Conservation (phyloP, 176 grass and related monocot species). For the Oryza glumipatula region DNA sequence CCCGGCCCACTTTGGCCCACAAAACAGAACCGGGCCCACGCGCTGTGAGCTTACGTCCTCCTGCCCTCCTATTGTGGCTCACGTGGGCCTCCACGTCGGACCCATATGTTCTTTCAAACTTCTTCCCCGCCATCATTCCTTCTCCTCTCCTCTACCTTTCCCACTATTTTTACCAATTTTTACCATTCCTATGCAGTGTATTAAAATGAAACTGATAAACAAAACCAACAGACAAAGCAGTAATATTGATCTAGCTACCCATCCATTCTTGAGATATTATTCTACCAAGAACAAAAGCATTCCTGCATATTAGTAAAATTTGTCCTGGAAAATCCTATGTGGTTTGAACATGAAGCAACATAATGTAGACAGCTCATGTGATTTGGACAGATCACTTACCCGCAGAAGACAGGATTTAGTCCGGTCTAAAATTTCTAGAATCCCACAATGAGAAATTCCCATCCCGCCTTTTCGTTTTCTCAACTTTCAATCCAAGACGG, state of each 20-base stretch:
- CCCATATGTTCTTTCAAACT: conserved; percentile 14
- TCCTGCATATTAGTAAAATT: background rate
- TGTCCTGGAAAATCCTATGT: background rate
- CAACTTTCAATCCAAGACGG: conserved; percentile 10
- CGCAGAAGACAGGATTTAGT: background rate
- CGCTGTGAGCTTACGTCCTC: conserved; percentile 38
- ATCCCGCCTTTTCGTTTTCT: conserved; percentile 17
- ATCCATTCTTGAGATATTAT: background rate
- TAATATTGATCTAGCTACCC: background rate
- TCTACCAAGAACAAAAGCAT: conserved; percentile 10
- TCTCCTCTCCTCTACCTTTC: background rate
- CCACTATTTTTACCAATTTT: background rate
- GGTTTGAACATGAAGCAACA: conserved; percentile 7
- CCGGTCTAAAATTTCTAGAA: conserved; percentile 36
- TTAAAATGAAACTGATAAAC: too few species aligned
- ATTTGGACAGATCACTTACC: conserved; percentile 39
- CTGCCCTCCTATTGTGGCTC: conserved; percentile 28
- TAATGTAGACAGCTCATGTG: conserved; percentile 36
- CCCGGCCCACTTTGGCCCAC: conserved; percentile 35
- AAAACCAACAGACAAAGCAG: background rate
- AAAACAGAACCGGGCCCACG: conserved; percentile 23
- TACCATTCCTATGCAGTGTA: background rate
- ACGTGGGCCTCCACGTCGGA: conserved; percentile 32
- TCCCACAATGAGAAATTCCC: background rate
- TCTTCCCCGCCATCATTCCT: conserved; percentile 33